Base-by-base conservation (phyloP, 2,329 filamentous ascomycete genomes). In the Ophiocordyceps camponoti-floridani region DNA sequence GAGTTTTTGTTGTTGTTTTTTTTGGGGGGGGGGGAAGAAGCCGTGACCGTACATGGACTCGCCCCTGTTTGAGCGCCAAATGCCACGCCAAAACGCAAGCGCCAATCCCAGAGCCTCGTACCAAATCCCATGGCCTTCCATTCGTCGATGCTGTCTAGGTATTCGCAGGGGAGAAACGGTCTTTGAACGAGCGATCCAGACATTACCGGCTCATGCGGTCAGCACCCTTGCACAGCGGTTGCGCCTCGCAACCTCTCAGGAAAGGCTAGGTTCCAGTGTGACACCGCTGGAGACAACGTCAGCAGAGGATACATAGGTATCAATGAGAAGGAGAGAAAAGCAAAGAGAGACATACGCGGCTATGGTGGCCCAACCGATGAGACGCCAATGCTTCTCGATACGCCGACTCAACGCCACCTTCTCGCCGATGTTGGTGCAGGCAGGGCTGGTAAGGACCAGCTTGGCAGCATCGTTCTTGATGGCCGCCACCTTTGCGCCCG, bases 321-420 rank as follows among this genome's bases (percentile, higher is more conserved):
- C 23, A 23, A 23, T 23, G 23, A n/a, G 10, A 5, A 13, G 13
- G 4, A 37, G 16, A 6, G 4, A 13, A 37, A 37, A 37, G 33
- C 33, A 37, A n/a, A 23, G 33, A 3, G 8, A 16, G 49, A 69
- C 72, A 68, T 68, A 75, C 72, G 72, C 72, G 55, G 81, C 78
- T 60, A 86, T 85, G 52, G 83, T 87, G 48, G 83, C 83, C 85
- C 85, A 93, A 55, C 86, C 85, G 56, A 94, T 93, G 59, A 93
- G 73, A 68, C 87, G 84, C 89, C 89, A 96, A 68, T 95, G 89
- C 78, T 96, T 96, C 68, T 98, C 91, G 58, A 96, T 95, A 79
- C 91, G 84, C 68, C 91, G 76, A 62, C 80, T 87, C 58, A 98
- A 73, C 40, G 91, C 91, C 58, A 98, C 88, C 82, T 98, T 96